Evolutionary conservation across 2,329 filamentous ascomycete genomes (phyloP), one percentile per base, ranked within the genome.

Genomic region (Lachnellula subtilissima): DNA sequence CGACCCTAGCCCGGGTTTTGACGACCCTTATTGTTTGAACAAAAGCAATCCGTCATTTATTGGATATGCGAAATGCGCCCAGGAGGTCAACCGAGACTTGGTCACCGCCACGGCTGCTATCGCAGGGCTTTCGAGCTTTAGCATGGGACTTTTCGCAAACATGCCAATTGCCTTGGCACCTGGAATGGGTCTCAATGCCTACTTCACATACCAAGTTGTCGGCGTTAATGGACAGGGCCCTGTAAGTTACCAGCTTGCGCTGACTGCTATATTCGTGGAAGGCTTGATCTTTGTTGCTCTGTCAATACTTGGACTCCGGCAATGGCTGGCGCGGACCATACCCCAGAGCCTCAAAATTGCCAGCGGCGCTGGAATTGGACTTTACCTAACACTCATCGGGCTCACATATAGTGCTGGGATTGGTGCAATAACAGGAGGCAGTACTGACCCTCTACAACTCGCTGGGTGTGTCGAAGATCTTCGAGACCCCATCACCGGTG

Each of bases 261-360:
- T 95, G 39, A 94, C 90, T 4, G 90, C 91, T 53, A 91, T 94
- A 62, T 95, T 96, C 69, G 86, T 94, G 14, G 91, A 96, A 72
- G 91, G 91, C 39, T 89, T 88, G 71, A 85, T 95, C 59, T 96
- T 96, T 73, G 83, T 95, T 50, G 88, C 76, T 1, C 79, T 96
- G 42, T 91, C 91, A 1, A 70, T 95, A 37, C 78, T 92, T 52
- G 91, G 91, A 39, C 80, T 96, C 75, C 86, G 91, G 14, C 91
- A 95, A 70, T 95, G 90, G 90, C 82, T 96, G 25, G 91, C 91
- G 17, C 84, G 89, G 62, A 86, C 88, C 45, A 91, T 95, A 60
- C 91, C 91, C 1, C 81, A 83, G 42, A 91, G 87, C 54, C 92
- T 96, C 74, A 96, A 95, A 73, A 83, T 94, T 54, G 90, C 90